These are phyloP conservation scores for Scortechinia acanthostroma DNA, from an alignment of 2,329 filamentous ascomycete species.

Conservation along the genomic window DNA sequence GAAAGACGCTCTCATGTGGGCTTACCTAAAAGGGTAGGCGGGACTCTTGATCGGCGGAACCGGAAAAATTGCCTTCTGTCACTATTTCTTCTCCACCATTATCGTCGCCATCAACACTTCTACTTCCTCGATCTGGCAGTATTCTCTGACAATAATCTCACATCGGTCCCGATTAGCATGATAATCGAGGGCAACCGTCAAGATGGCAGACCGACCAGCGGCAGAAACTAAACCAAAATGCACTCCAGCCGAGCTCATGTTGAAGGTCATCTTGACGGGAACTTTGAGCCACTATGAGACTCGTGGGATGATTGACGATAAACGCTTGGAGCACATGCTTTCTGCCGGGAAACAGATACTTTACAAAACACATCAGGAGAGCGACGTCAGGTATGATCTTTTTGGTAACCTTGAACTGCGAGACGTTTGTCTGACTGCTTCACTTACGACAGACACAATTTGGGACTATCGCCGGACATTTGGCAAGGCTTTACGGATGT, in stretches of 20 bases:
- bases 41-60: no score
- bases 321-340: slow-evolving; percentile 45
- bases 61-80: no score
- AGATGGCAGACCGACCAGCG: background rate
- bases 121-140: no score
- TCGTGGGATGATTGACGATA: slow-evolving; percentile 49
- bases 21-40: no score
- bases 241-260: slow-evolving; percentile 33
- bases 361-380: slow-evolving; percentile 45
- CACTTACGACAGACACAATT: slow-evolving; percentile 32
- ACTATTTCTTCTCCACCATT: no score
- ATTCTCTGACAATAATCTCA: no score
- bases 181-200: background rate
- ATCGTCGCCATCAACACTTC: no score
- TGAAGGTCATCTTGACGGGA: slow-evolving; percentile 34
- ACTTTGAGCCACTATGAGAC: slow-evolving; percentile 51
- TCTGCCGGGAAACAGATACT: slow-evolving; percentile 52
- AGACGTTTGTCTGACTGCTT: slow-evolving; percentile 2
- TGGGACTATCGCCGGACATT: slow-evolving; percentile 45
- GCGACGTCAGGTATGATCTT: slow-evolving; percentile 36
- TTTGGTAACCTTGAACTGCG: slow-evolving; percentile 1
- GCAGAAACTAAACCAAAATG: slow-evolving; percentile 21
- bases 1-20: no score
- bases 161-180: no score
- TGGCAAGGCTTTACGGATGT: slow-evolving; percentile 52